Evolutionary conservation across 176 grass and related monocot genomes (phyloP).

Genomic region (Zoysia japonica): DNA sequence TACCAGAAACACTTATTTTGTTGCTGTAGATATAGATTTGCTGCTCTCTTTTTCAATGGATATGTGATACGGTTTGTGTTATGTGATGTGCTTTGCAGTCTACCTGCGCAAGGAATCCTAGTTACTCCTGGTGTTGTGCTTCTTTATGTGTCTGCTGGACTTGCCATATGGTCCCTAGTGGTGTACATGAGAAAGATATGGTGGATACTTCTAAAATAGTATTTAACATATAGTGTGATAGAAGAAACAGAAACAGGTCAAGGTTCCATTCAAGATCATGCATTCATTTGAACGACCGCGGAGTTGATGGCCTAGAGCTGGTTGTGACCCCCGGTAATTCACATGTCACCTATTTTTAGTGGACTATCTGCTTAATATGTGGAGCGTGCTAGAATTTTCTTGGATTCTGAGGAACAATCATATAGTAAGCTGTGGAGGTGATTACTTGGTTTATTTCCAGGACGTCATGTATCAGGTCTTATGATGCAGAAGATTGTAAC

Average conservation of each 20-base stretch:
- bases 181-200: constrained; percentile 97
- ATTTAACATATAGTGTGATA: constrained; percentile 51
- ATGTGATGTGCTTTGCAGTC: constrained; percentile 45
- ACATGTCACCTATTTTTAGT: constrained; percentile 6
- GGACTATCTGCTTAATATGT: constrained; percentile 33
- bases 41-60: constrained; percentile 1
- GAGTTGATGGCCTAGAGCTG: constrained; percentile 42
- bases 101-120: constrained; percentile 52
- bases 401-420: constrained; percentile 37
- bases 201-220: constrained; percentile 84
- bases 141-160: constrained; percentile 87
- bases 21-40: neutral
- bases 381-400: neutral
- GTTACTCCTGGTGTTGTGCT: constrained; percentile 59
- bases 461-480: neutral
- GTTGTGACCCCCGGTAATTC: constrained; percentile 26
- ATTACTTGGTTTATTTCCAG: constrained; percentile 19
- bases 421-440: constrained; percentile 37
- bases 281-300: constrained; percentile 35
- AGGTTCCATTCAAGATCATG: constrained; percentile 33
- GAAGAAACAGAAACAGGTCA: constrained; percentile 43
- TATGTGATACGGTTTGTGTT: neutral
- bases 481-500: constrained; percentile 39
- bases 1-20: constrained; percentile 10
- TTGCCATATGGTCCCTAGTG: constrained; percentile 90